Conservation (phyloP, 2,329 filamentous ascomycete species). For the Aspergillus intermedius region DNA sequence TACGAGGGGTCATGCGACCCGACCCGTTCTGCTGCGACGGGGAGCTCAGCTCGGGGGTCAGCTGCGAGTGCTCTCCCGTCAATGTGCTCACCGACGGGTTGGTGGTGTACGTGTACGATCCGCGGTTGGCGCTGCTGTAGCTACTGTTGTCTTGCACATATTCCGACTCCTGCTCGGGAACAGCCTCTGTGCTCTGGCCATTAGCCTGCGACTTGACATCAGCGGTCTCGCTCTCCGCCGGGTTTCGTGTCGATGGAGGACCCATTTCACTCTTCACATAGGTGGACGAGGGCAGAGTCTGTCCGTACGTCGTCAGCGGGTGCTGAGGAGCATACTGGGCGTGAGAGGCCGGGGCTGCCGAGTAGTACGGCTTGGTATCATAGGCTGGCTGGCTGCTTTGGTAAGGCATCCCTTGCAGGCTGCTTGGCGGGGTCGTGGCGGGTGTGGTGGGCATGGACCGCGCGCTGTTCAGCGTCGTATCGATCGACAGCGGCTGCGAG, state of each 20-base stretch:
- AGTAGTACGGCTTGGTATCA: constrained; percentile 76
- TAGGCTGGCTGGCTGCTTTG: constrained; percentile 70
- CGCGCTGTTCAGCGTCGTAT: constrained; percentile 68
- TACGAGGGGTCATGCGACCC: constrained; percentile 79
- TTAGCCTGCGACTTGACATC: constrained; percentile 61
- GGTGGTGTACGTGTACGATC: constrained; percentile 68
- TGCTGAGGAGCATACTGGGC: constrained; percentile 62
- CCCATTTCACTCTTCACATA: constrained; percentile 88
- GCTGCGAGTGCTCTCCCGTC: constrained; percentile 65
- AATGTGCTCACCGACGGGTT: constrained; percentile 60
- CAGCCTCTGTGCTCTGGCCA: constrained; percentile 53
- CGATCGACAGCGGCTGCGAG: constrained; percentile 70
- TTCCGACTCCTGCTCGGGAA: constrained; percentile 65
- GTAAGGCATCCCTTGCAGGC: constrained; percentile 69
- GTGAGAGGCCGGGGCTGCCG: constrained; percentile 58
- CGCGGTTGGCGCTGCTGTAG: constrained; percentile 64
- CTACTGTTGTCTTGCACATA: constrained; percentile 77
- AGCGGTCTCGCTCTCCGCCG: constrained; percentile 55
- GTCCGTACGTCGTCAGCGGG: constrained; percentile 54
- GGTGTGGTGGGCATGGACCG: constrained; percentile 88
- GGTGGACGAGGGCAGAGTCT: constrained; percentile 45
- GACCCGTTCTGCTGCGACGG: constrained; percentile 72
- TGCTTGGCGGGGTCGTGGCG: constrained; percentile 79
- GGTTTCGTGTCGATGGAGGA: constrained; percentile 60
- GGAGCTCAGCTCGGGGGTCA: constrained; percentile 78